Evolutionary conservation across 176 grass and related monocot species (phyloP), one percentile per base, ranked within the genome.

Genomic region (Eleusine indica): DNA sequence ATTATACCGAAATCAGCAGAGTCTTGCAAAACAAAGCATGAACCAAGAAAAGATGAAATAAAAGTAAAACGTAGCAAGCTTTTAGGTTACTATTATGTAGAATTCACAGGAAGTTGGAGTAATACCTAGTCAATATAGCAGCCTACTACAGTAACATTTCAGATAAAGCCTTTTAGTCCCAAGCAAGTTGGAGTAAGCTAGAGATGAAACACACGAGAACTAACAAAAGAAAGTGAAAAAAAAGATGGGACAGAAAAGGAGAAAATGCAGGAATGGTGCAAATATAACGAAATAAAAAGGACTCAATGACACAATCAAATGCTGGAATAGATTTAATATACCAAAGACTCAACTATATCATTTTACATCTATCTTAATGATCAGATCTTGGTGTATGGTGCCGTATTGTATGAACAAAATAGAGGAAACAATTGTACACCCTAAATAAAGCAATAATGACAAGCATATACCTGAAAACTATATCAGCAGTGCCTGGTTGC

Each of bases 401-500:
- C 67, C 19, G 0, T 38, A 81, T 35, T 76, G 58, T 60, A 71
- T 76, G 37, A 68, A 66, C 70, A 66, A 1, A 62, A 25, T 25
- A 60, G 49, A 87, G 60, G 9, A 72, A 51, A 52, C 1, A 52
- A 60, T 49, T 37, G 58, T 43, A 77, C 42, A 40, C 16, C 49
- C 51, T 42, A 70, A 21, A 66, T 42, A 70, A 21, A 66, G 62
- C 1, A 83, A 78, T 1, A 81, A 80, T 57, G 51, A 73, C n/a
- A 77, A 74, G 94, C 96, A 73, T 29, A 77, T 80, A 96, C 96
- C 87, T 90, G 70, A 96, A 96, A 44, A 99, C 82, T 68, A 94
- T 92, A 78, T 99, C 93, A 87, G 87, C 93, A 60, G 96, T 99
- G 77, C 96, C 93, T 39, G 96, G 75, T 73, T 99, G 93, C 88